phyloP scores from a whole-genome alignment of 257 asterid species.

The Handroanthus guayacan region DNA sequence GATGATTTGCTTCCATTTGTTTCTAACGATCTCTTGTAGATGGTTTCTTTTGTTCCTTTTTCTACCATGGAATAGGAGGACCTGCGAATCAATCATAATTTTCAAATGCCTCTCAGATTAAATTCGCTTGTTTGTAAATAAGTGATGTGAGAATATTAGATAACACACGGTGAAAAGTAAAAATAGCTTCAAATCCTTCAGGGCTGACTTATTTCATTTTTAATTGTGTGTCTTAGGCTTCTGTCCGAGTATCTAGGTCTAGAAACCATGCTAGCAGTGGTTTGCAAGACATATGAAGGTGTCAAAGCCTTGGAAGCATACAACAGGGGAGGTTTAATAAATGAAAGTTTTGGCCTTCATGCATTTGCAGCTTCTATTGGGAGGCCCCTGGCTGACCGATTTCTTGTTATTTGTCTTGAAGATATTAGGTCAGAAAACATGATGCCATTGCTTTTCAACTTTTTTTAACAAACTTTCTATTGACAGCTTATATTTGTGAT shows the following conservation, averaged over 20 bases:
- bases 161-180: constrained; percentile 5
- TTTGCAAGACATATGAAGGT: constrained; percentile 75
- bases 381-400: constrained; percentile 56
- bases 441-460: constrained; percentile 5
- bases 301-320: constrained; percentile 71
- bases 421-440: constrained; percentile 57
- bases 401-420: constrained; percentile 73
- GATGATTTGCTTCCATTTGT: constrained; percentile 24
- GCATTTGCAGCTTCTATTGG: constrained; percentile 69
- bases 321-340: constrained; percentile 61
- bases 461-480: not conserved
- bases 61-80: constrained; percentile 17
- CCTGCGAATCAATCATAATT: not conserved
- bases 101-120: constrained; percentile 12
- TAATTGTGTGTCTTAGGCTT: constrained; percentile 56
- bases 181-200: constrained; percentile 12
- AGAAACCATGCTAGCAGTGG: constrained; percentile 82
- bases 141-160: not conserved
- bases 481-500: constrained; percentile 19
- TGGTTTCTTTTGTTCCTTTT: not conserved
- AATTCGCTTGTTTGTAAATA: constrained; percentile 1
- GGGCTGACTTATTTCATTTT: constrained; percentile 38
- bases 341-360: constrained; percentile 65
- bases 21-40: constrained; percentile 13
- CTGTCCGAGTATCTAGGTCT: constrained; percentile 74